phyloP scores from a whole-genome alignment of 306 rosid genomes.

The Trifolium fragiferum region DNA sequence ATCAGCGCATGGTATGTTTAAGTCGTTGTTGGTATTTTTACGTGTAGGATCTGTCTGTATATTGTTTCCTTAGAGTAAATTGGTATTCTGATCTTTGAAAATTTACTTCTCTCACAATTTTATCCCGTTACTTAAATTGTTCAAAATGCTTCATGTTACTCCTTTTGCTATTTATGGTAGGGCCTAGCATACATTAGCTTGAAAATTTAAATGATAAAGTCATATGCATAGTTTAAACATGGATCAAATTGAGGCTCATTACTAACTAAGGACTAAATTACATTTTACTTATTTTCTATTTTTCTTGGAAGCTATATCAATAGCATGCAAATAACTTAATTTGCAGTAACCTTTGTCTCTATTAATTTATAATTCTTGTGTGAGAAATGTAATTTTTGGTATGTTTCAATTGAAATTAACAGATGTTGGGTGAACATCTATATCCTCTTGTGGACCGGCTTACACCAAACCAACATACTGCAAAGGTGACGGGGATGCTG shows the following conservation, averaged over 20 bases:
- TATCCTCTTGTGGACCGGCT: conserved; percentile 83
- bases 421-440: conserved; percentile 90
- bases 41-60: background rate
- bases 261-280: background rate
- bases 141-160: background rate
- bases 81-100: conserved; percentile 1
- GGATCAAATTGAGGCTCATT: conserved; percentile 1
- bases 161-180: background rate
- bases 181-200: conserved; percentile 5
- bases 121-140: background rate
- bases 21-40: background rate
- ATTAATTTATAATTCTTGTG: background rate
- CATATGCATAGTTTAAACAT: background rate
- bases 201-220: conserved; percentile 7
- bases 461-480: conserved; percentile 54
- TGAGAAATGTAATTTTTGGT: conserved; percentile 25
- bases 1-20: conserved; percentile 69
- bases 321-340: conserved; percentile 6
- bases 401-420: conserved; percentile 36
- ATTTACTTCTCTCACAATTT: background rate
- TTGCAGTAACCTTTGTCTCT: background rate
- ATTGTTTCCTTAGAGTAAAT: background rate
- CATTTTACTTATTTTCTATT: conserved; percentile 3
- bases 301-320: background rate
- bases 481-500: conserved; percentile 91